phyloP scores from a whole-genome alignment of 2,329 filamentous ascomycete genomes.

The Albifimbria verrucaria region DNA sequence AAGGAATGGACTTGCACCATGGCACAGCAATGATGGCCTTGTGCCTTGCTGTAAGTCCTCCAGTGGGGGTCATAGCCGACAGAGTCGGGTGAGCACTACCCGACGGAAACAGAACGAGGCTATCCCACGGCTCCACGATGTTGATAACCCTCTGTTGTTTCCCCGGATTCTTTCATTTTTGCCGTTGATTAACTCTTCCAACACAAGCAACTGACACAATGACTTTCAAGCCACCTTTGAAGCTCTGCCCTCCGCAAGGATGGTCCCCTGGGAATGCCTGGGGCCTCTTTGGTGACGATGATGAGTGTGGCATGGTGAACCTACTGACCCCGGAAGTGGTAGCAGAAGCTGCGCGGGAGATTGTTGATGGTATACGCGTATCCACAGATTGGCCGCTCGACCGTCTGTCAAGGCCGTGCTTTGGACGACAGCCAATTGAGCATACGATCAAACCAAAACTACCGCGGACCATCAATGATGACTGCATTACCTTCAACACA shows the following conservation, averaged over 20 bases:
- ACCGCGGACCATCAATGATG: conserved; percentile 27
- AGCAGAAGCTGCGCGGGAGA: conserved; percentile 23
- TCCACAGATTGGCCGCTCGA: conserved; percentile 31
- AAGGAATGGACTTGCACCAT: no score
- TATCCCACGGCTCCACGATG: no score
- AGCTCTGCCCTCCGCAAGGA: conserved; percentile 45
- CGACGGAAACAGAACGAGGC: no score
- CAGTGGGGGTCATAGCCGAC: no score
- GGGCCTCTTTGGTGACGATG: conserved; percentile 49
- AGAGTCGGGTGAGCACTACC: no score
- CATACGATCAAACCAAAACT: conserved; percentile 25
- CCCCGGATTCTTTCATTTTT: no score
- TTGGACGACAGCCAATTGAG: conserved; percentile 24
- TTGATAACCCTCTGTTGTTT: no score
- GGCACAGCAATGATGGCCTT: no score
- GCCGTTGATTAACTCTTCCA: no score
- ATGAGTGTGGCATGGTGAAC: conserved; percentile 54
- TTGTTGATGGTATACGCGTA: conserved; percentile 24
- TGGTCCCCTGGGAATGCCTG: conserved; percentile 53
- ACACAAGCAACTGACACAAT: not conserved
- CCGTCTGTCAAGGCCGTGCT: conserved; percentile 29
- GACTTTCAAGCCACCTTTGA: conserved; percentile 32
- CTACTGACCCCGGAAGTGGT: conserved; percentile 38
- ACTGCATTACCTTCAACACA: conserved; percentile 30
- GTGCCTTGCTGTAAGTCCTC: no score